Evolutionary conservation across 2,329 filamentous ascomycete genomes (phyloP).

Genomic region (Pestalotiopsis sp.): DNA sequence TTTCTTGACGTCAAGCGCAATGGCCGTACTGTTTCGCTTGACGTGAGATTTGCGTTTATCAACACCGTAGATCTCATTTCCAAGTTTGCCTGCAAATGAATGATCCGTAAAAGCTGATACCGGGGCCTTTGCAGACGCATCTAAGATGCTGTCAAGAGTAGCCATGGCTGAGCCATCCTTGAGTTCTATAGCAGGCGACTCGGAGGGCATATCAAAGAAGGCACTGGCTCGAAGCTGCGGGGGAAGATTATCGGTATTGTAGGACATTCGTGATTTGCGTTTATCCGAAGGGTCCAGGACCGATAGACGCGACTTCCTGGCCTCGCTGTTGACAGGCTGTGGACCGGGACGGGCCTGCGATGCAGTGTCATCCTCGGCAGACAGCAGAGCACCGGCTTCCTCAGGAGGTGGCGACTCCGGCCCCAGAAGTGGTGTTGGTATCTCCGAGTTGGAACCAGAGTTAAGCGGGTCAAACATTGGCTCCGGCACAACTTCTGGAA

Average conservation of each 20-base stretch:
- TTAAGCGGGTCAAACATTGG: constrained; percentile 31
- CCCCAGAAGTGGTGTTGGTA: constrained; percentile 11
- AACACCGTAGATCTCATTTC: constrained; percentile 71
- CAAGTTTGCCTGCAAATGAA: constrained; percentile 74
- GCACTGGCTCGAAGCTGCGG: constrained; percentile 86
- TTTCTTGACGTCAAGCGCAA: constrained; percentile 39
- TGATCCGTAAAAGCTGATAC: constrained; percentile 92
- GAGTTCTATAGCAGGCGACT: constrained; percentile 51
- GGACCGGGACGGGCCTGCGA: constrained; percentile 12
- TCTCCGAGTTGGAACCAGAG: constrained; percentile 22
- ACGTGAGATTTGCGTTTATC: constrained; percentile 47
- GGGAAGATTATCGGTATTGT: constrained; percentile 59
- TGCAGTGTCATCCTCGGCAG: constrained; percentile 15
- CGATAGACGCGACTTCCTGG: constrained; percentile 37
- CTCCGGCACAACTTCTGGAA: constrained; percentile 29
- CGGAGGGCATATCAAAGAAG: constrained; percentile 76
- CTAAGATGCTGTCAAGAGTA: constrained; percentile 87
- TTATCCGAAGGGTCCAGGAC: constrained; percentile 26
- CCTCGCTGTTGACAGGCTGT: constrained; percentile 16
- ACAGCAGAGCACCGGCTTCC: background rate
- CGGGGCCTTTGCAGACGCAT: constrained; percentile 84
- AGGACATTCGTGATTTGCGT: constrained; percentile 38
- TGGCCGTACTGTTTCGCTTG: constrained; percentile 24
- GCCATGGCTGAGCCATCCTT: constrained; percentile 82
- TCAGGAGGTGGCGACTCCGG: background rate